Conservation (phyloP, 2,329 filamentous ascomycete species). For the Akanthomyces lecanii region DNA sequence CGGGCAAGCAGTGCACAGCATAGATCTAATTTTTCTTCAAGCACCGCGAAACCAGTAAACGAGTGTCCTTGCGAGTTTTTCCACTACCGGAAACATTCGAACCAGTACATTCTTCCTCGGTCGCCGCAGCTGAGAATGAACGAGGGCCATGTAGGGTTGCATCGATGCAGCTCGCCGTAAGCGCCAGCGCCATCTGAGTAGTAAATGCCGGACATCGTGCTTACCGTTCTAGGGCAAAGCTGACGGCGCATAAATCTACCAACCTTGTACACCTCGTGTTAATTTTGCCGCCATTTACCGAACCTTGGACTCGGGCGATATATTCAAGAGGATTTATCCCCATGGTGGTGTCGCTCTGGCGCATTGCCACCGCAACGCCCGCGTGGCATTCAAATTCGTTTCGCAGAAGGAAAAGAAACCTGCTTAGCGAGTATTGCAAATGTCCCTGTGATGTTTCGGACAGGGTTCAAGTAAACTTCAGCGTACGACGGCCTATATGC, state of each 20-base stretch:
- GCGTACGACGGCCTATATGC: too few relatives aligned
- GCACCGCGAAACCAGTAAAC: too few relatives aligned
- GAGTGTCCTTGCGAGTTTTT: too few relatives aligned
- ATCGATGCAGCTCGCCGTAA: not conserved
- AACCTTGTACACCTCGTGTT: not conserved
- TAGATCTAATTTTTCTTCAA: too few relatives aligned
- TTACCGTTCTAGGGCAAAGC: conserved; percentile 1
- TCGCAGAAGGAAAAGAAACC: too few relatives aligned
- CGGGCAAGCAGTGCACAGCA: too few relatives aligned
- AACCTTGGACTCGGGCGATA: not conserved
- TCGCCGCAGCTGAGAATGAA: conserved; percentile 12
- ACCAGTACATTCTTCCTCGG: not conserved
- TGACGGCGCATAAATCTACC: not conserved
- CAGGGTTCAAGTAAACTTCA: too few relatives aligned
- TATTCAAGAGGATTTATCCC: not conserved
- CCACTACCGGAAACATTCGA: too few relatives aligned
- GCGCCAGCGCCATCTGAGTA: conserved; percentile 11
- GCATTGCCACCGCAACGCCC: too few relatives aligned
- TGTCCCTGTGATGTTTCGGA: too few relatives aligned
- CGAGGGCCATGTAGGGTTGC: conserved; percentile 5
- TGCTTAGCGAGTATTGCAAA: too few relatives aligned
- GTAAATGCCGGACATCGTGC: conserved; percentile 7
- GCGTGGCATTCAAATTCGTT: too few relatives aligned
- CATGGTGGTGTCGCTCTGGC: not conserved
- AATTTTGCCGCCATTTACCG: not conserved